A percentile compares a stretch with the other conserved stretches of the same genome.
phyloP scores from a whole-genome alignment of 2,329 filamentous ascomycete genomes.

The Scopulariopsis brevicaulis region DNA sequence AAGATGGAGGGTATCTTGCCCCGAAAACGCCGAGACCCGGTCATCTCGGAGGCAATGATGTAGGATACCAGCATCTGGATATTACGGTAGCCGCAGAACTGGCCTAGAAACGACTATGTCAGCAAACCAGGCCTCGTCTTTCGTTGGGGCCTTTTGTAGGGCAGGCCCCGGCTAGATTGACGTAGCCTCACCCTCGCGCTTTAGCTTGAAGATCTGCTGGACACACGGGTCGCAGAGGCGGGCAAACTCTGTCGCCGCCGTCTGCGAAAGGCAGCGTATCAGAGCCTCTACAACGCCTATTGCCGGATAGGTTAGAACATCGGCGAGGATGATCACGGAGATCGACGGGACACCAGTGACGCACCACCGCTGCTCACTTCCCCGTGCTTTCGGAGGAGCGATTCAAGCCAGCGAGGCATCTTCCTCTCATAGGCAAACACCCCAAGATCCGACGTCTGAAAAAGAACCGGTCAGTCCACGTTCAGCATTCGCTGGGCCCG shows the following conservation, averaged over 20 bases:
- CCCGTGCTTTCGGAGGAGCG: slow-evolving; percentile 48
- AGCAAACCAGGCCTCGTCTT: no score
- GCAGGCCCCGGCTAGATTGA: neutral
- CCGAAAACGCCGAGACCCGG: slow-evolving; percentile 49
- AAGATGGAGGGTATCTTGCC: slow-evolving; percentile 63
- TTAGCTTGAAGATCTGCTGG: slow-evolving; percentile 71
- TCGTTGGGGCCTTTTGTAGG: no score
- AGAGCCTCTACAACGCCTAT: neutral
- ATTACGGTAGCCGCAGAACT: slow-evolving; percentile 91
- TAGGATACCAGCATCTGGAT: slow-evolving; percentile 86
- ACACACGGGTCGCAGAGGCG: slow-evolving; percentile 71
- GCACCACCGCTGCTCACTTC: neutral
- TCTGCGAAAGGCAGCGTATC: neutral
- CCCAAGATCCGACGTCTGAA: slow-evolving; percentile 52
- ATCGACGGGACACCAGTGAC: neutral
- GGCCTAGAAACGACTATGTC: slow-evolving; percentile 35
- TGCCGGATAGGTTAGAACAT: neutral
- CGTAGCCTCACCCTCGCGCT: slow-evolving; percentile 46
- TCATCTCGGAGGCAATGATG: slow-evolving; percentile 46
- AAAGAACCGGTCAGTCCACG: neutral
- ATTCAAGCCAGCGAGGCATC: slow-evolving; percentile 61
- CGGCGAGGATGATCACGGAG: neutral
- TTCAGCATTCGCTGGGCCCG: neutral
- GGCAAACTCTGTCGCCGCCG: slow-evolving; percentile 48
- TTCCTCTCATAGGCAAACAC: slow-evolving; percentile 60